phyloP scores from a whole-genome alignment of 2,329 filamentous ascomycete species.

The Xylaria sp. region DNA sequence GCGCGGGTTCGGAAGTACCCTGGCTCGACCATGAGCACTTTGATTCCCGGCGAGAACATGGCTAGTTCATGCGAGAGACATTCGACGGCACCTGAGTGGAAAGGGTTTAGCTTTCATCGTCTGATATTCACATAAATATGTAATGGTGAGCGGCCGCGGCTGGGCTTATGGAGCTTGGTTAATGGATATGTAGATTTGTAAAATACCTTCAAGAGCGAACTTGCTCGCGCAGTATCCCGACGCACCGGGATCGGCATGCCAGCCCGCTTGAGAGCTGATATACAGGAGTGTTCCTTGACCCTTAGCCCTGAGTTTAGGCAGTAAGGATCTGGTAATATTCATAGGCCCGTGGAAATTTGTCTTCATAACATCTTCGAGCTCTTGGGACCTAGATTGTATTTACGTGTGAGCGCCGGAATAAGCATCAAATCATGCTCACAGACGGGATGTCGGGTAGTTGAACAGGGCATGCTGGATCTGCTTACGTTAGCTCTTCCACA shows the following conservation, averaged over 20 bases:
- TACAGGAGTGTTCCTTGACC: constrained; percentile 49
- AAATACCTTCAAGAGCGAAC: constrained; percentile 41
- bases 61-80: constrained; percentile 49
- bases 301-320: constrained; percentile 49
- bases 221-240: constrained; percentile 42
- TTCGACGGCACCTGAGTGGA: constrained; percentile 44
- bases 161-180: neutral
- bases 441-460: neutral
- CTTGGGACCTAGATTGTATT: constrained; percentile 37
- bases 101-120: neutral
- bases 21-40: constrained; percentile 54
- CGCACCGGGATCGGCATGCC: constrained; percentile 48
- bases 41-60: constrained; percentile 48
- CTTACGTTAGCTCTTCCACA: constrained; percentile 46
- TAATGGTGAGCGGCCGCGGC: neutral
- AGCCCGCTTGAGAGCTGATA: constrained; percentile 51
- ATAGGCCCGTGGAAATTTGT: constrained; percentile 55
- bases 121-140: neutral
- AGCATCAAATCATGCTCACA: neutral
- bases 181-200: constrained; percentile 11
- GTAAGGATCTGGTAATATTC: constrained; percentile 50
- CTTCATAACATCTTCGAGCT: constrained; percentile 44
- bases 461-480: too few relatives aligned
- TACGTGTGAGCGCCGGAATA: neutral
- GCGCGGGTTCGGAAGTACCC: constrained; percentile 56